These are phyloP conservation scores for Glycine soja DNA, from an alignment of 306 rosid species.

Conservation along the genomic window DNA sequence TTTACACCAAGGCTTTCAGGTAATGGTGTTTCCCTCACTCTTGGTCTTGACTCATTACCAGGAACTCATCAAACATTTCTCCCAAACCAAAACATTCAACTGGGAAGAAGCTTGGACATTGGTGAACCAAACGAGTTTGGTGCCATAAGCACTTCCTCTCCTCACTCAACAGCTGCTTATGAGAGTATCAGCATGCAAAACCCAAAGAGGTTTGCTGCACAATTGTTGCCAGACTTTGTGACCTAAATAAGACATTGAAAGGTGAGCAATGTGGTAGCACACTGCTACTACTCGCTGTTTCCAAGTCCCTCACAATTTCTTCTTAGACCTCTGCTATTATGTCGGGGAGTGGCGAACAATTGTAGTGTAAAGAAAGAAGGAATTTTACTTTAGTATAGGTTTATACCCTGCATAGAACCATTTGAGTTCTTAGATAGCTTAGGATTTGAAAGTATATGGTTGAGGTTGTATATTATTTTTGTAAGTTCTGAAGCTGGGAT, in stretches of 20 bases:
- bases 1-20: constrained; percentile 84
- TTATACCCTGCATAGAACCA: constrained; percentile 84
- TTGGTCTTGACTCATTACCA: constrained; percentile 87
- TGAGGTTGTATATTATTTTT: constrained; percentile 98
- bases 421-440: constrained; percentile 74
- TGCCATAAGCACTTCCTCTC: constrained; percentile 69
- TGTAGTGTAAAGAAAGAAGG: constrained; percentile 86
- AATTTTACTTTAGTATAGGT: constrained; percentile 80
- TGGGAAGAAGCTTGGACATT: constrained; percentile 77
- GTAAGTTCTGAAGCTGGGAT: constrained; percentile 75
- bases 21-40: constrained; percentile 91
- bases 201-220: constrained; percentile 93
- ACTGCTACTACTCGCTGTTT: constrained; percentile 5
- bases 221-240: constrained; percentile 92
- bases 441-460: constrained; percentile 82
- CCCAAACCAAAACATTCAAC: constrained; percentile 79
- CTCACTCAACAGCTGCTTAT: constrained; percentile 82
- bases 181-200: constrained; percentile 88
- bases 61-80: constrained; percentile 79
- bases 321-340: constrained; percentile 44
- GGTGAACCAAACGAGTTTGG: constrained; percentile 78
- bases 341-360: constrained; percentile 54
- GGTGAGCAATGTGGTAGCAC: constrained; percentile 45
- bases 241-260: constrained; percentile 53
- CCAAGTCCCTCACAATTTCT: constrained; percentile 54